Conservation (phyloP, 2,329 filamentous ascomycete species). For the Fusarium buxicola region DNA sequence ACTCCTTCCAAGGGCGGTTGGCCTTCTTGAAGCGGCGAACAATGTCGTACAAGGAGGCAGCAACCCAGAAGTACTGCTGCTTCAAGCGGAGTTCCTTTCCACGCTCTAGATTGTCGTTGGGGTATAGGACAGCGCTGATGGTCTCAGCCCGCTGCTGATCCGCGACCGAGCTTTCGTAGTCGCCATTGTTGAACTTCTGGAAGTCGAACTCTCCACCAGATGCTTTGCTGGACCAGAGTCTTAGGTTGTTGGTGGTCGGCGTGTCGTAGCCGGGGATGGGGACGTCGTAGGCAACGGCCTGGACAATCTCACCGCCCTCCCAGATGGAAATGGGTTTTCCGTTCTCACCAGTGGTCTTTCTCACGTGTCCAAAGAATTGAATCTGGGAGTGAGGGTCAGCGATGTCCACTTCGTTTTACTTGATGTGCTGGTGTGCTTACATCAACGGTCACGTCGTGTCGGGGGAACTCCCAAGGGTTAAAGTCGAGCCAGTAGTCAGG, state of each 20-base stretch:
- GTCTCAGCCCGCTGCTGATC: constrained; percentile 99
- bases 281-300: constrained; percentile 93
- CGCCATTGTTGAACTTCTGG: constrained; percentile 98
- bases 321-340: constrained; percentile 82
- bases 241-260: constrained; percentile 92
- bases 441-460: constrained; percentile 94
- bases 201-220: constrained; percentile 98
- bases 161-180: constrained; percentile 98
- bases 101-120: constrained; percentile 95
- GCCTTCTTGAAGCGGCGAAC: constrained; percentile 98
- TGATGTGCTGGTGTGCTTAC: constrained; percentile 54
- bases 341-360: constrained; percentile 77
- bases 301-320: constrained; percentile 94
- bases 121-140: constrained; percentile 96
- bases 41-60: constrained; percentile 95
- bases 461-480: constrained; percentile 98
- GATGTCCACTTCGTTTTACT: neutral
- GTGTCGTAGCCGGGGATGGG: constrained; percentile 92
- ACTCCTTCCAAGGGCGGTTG: constrained; percentile 89
- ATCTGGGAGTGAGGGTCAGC: constrained; percentile 61
- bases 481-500: constrained; percentile 99
- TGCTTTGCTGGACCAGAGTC: constrained; percentile 97
- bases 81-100: constrained; percentile 98
- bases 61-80: constrained; percentile 99
- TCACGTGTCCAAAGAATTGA: constrained; percentile 92